Percentiles rank a stretch among this genome's conserved stretches.
These are phyloP conservation scores for Monilinia aucupariae DNA, from an alignment of 2,329 filamentous ascomycete species.

Conservation along the genomic window DNA sequence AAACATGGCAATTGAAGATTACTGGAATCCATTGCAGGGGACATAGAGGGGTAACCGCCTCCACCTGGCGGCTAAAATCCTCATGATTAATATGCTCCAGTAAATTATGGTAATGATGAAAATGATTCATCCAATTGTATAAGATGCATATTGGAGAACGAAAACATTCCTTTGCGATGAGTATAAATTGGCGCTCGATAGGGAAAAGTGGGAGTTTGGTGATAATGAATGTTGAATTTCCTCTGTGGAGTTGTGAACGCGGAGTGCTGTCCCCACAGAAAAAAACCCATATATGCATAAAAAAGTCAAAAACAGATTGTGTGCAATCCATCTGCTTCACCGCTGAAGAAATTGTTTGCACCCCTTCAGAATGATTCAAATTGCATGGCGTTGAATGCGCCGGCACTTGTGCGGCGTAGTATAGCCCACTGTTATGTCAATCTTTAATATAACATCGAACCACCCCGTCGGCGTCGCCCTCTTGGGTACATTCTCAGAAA, in stretches of 20 bases:
- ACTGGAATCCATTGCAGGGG: constrained; percentile 5
- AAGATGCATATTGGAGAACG: constrained; percentile 1
- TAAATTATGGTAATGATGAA: neutral
- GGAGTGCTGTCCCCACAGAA: constrained; percentile 3
- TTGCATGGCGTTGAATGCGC: neutral
- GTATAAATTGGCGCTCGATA: constrained; percentile 3
- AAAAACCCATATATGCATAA: neutral
- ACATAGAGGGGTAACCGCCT: constrained; percentile 10
- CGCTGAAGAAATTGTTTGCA: neutral
- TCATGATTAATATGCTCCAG: neutral
- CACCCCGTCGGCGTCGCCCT: constrained; percentile 5
- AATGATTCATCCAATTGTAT: constrained; percentile 1
- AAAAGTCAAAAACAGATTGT: neutral
- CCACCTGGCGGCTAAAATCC: constrained; percentile 8
- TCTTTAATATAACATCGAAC: neutral
- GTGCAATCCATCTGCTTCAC: neutral
- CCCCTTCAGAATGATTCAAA: neutral
- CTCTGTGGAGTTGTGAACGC: neutral
- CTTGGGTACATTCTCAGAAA: neutral
- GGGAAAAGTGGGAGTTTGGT: neutral
- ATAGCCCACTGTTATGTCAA: neutral
- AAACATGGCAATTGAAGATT: constrained; percentile 10
- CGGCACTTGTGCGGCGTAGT: neutral
- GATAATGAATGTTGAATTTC: constrained; percentile 2
- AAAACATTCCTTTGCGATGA: constrained; percentile 5